A percentile compares a stretch with the other conserved stretches of the same genome.
Evolutionary conservation across 345 rosid species (phyloP).

Genomic region (Linum trigynum): DNA sequence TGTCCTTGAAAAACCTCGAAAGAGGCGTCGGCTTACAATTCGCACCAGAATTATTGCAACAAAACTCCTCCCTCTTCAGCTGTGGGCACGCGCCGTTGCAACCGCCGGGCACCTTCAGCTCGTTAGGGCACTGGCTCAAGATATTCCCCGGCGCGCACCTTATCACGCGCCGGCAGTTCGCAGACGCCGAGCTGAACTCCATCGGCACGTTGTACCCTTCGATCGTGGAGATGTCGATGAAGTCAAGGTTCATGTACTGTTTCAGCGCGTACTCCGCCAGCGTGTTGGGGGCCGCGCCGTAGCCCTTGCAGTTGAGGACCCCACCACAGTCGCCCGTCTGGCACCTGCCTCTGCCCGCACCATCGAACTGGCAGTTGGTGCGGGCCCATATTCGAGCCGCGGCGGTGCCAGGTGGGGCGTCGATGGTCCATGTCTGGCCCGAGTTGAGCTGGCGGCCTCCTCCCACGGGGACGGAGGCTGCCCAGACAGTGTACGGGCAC

Average conservation of each 20-base stretch:
- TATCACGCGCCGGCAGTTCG: not conserved
- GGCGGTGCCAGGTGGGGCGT: constrained; percentile 8
- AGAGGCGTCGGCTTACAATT: constrained; percentile 3
- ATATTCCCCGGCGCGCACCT: constrained; percentile 5
- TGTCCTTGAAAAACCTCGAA: constrained; percentile 2
- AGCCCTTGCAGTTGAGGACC: not conserved
- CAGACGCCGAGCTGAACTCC: constrained; percentile 13
- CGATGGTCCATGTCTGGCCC: not conserved
- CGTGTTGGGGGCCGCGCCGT: constrained; percentile 9
- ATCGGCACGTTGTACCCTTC: constrained; percentile 22
- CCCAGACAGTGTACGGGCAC: constrained; percentile 14
- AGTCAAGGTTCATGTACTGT: not conserved
- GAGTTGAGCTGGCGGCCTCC: not conserved
- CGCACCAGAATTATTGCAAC: not conserved
- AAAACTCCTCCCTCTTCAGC: constrained; percentile 14
- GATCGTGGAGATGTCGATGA: constrained; percentile 11
- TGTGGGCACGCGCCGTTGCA: constrained; percentile 17
- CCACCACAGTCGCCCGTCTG: constrained; percentile 17
- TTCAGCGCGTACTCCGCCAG: constrained; percentile 11
- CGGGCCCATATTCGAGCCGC: constrained; percentile 18
- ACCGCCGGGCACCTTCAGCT: constrained; percentile 13
- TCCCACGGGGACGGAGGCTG: constrained; percentile 7
- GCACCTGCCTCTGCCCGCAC: constrained; percentile 2
- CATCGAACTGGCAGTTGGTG: constrained; percentile 16
- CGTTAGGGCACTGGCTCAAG: constrained; percentile 12